Base-by-base conservation (phyloP, 495 filamentous ascomycete species). In the Daldinia concentrica region DNA sequence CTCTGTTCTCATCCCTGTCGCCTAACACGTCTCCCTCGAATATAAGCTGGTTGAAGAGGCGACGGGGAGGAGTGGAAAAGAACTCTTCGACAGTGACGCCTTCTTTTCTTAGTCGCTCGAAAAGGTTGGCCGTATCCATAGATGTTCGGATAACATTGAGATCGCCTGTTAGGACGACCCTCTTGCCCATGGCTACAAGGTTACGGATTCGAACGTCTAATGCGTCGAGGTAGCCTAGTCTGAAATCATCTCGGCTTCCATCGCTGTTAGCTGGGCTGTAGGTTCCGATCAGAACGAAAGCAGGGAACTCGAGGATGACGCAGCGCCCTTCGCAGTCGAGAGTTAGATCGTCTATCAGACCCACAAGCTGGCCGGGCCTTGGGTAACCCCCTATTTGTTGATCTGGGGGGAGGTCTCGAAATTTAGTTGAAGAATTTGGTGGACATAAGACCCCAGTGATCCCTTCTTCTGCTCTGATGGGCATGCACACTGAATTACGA, bases 311-410 rank as follows among this genome's bases (percentile, higher is more conserved):
- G 2, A 99, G 85, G n/a, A 97, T 83, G 5, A 98, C 88, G 73
- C 93, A 94, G 41, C 95, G 90, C 5, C 95, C 95, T 85, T 98
- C 95, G 0, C 92, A 93, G 76, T 98, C 95, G 24, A 98, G 87
- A 0, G 83, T 83, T 24, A 83, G 77, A 27, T 93, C 87, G 79
- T 97, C 93, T 26, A 92, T 79, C 4, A 82, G 77, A 32, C 85
- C 83, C 12, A 82, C 78, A 9, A 96, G 84, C 71, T 97, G 93
- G 32, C 84, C 82, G 0, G 79, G 66, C 15, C 82, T 86, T 6
- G 94, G 95, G 77, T 99, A 99, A 11, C 94, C 95, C n/a, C 95
- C 95, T 74, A 98, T 96, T 58, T 89, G 89, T 64, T 94, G 87
- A n/a, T 91, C 88, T 48, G 85, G 76, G 2, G 93, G 91, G 3